Evolutionary conservation across 129 eudicot genomes (phyloP), one percentile per base, ranked within the genome.

Genomic region (Flaveria robusta): DNA sequence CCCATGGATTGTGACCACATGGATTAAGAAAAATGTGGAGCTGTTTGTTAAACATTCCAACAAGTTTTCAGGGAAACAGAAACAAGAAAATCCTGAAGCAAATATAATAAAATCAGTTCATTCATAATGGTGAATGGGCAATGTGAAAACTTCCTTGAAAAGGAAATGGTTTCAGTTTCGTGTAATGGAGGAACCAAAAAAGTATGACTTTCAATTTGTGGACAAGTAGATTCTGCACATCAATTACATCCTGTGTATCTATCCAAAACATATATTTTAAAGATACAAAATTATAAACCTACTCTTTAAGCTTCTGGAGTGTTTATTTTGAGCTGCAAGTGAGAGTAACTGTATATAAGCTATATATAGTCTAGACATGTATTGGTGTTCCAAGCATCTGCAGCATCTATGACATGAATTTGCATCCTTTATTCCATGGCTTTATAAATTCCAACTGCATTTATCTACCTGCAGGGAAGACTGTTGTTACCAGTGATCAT

Each of bases 401-500:
- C 31, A 78, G 45, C 68, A 49, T 46, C 10, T 71, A 13, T 67
- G 16, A 60, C n/a, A 19, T 43, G 74, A 72, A 39, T 72, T 64
- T 72, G 56, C 74, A 54, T 65, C 27, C 29, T 47, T 69, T 68
- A 12, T 26, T 31, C 2, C 19, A 52, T 54, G 71, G 65, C 60
- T 39, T 49, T 59, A 54, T 22, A 66, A 42, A 67, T 62, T 73
- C 63, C 54, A 42, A 78, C 20, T 1, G 9, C 42, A 41, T 5
- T 64, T 47, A 45, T 49, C 46, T 59, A 31, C 26, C 66, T 83
- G 77, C 86, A 92, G 98, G 96, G 66, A 92, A 88, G 89, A 88
- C 92, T 43, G 98, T 90, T 9, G 85, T 92, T 74, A 92, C 98
- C 27, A 90, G 98, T 74, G 96, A 92, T 82, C 98, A 92, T 86